Percentiles rank a stretch among this genome's conserved stretches.
These are phyloP conservation scores for Ophiosphaerella herpotricha DNA, from an alignment of 2,329 filamentous ascomycete genomes.

Conservation along the genomic window DNA sequence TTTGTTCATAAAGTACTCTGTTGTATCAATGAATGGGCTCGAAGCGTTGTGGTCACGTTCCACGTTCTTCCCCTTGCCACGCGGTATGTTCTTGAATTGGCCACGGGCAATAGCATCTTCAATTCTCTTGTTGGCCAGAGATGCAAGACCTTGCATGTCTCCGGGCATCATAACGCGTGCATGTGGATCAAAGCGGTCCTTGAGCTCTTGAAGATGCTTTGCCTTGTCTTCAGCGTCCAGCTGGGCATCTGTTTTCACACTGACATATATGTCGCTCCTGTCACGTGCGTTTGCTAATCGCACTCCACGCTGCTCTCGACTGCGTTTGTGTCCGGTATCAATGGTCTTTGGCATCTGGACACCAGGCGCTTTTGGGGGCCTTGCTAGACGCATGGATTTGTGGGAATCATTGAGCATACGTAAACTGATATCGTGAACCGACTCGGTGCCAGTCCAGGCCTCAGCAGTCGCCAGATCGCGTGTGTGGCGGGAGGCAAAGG, in stretches of 20 bases:
- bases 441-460: slow-evolving; percentile 81
- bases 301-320: slow-evolving; percentile 40
- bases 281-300: slow-evolving; percentile 64
- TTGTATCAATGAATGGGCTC: slow-evolving; percentile 92
- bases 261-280: slow-evolving; percentile 59
- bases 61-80: slow-evolving; percentile 72
- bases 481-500: slow-evolving; percentile 69
- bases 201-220: slow-evolving; percentile 71
- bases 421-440: slow-evolving; percentile 72
- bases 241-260: slow-evolving; percentile 56
- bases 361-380: slow-evolving; percentile 21
- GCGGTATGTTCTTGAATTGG: slow-evolving; percentile 79
- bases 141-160: slow-evolving; percentile 76
- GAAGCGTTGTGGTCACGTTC: slow-evolving; percentile 80
- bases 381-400: slow-evolving; percentile 53
- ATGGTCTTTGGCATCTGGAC: slow-evolving; percentile 33
- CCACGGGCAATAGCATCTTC: slow-evolving; percentile 92
- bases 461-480: slow-evolving; percentile 68
- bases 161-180: slow-evolving; percentile 77
- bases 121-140: slow-evolving; percentile 87
- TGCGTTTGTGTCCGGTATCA: slow-evolving; percentile 45
- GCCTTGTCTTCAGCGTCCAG: slow-evolving; percentile 75
- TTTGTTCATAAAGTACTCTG: slow-evolving; percentile 97
- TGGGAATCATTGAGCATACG: slow-evolving; percentile 74
- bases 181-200: slow-evolving; percentile 77